Base-by-base conservation (phyloP, 805 yeast species). In the Saccharomycopsis fibuligera region DNA sequence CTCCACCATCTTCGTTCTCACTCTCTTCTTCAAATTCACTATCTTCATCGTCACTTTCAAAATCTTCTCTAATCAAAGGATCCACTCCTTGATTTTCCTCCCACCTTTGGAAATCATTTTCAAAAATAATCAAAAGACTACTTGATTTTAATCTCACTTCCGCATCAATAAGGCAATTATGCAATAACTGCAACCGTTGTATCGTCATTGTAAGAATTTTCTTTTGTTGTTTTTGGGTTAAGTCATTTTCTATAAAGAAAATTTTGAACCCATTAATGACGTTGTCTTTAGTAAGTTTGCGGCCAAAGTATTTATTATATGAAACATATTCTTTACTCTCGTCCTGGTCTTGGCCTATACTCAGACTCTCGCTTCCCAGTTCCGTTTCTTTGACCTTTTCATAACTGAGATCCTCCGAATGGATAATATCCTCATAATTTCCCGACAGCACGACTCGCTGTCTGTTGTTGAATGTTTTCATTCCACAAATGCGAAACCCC, bases 401-500 rank as follows among this genome's bases (percentile, higher is more conserved):
- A n/a, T n/a, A n/a, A n/a, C n/a, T n/a, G n/a, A n/a, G n/a, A n/a
- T n/a, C n/a, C n/a, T 45, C 56, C 2, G 29, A 55, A 21, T 47
- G 52, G 1, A 55, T 27, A 2, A 44, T 54, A 41, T 54, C 44
- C 19, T 47, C 17, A 55, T 42, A 41, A 14, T 21, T 16, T 9
- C 12, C 36, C 8, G 9, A 19, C 4, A n/a, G 29, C 25, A 38
- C 12, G 3, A 35, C 9, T 30, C 33, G 17, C 9, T 22, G 16
- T 3, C 57, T 57, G 36, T 47, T 40, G 24, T 57, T 50, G 54
- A 62, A 71, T 4, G 83, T 63, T 53, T 81, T 81, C 91, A 91
- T 86, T 0, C 99, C 99, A 58, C 98, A 90, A 2, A 91, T 78
- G 51, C 99, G 69, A 55, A 83, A 80, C 16, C 79, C 74, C 10